A percentile compares a stretch with the other conserved stretches of the same genome.
phyloP scores from a whole-genome alignment of 345 rosid species.

The Pistacia atlantica region DNA sequence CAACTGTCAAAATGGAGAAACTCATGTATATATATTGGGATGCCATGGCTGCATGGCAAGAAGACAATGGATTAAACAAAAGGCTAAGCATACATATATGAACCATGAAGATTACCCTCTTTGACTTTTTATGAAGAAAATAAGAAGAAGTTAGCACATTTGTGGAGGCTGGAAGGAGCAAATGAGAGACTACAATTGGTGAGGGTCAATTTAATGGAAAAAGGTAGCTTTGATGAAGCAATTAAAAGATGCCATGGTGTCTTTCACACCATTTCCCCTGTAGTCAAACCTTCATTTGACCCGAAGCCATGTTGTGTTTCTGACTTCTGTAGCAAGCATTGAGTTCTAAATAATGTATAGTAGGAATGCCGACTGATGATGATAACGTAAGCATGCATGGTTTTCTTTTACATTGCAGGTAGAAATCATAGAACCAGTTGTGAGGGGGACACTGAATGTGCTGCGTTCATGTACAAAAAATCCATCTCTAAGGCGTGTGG shows the following conservation, averaged over 20 bases:
- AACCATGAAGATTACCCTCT: no score
- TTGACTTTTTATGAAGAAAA: slow-evolving; percentile 37
- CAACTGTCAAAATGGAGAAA: not conserved
- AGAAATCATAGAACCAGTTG: slow-evolving; percentile 80
- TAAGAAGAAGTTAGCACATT: slow-evolving; percentile 68
- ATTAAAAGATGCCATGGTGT: slow-evolving; percentile 81
- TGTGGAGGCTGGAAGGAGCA: slow-evolving; percentile 84
- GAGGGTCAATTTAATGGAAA: slow-evolving; percentile 73
- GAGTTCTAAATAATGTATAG: no score
- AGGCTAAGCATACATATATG: slow-evolving; percentile 41
- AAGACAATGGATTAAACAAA: slow-evolving; percentile 35
- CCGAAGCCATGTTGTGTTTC: slow-evolving; percentile 58
- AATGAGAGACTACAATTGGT: slow-evolving; percentile 76
- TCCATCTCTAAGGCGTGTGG: slow-evolving; percentile 63
- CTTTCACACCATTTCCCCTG: slow-evolving; percentile 95
- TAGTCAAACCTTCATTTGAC: slow-evolving; percentile 65
- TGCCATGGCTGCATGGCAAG: not conserved
- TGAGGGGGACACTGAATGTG: slow-evolving; percentile 82
- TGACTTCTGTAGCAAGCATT: no score
- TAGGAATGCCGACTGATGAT: no score
- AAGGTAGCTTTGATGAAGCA: slow-evolving; percentile 81
- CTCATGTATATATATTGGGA: not conserved
- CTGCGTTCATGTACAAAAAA: slow-evolving; percentile 78
- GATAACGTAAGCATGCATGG: no score
- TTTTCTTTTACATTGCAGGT: slow-evolving; percentile 33